phyloP scores from a whole-genome alignment of 768 basidiomycete genomes.

The Gloeostereum incarnatum region DNA sequence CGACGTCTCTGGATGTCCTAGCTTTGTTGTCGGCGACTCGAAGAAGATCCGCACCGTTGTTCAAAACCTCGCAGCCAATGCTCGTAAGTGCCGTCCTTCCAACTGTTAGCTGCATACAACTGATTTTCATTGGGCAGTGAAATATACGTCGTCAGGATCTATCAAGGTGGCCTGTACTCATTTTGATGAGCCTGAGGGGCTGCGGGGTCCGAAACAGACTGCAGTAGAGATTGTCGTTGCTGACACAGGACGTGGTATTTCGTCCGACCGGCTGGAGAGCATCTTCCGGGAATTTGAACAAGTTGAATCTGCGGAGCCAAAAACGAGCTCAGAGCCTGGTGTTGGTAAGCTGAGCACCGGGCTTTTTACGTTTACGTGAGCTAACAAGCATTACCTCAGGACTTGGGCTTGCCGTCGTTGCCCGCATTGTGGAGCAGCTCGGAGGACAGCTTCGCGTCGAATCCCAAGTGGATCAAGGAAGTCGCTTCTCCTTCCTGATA shows the following conservation, averaged over 20 bases:
- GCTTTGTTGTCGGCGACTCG: constrained; percentile 59
- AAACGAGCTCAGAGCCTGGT: constrained; percentile 25
- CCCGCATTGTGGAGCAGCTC: constrained; percentile 70
- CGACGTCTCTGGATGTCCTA: constrained; percentile 43
- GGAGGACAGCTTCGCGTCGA: constrained; percentile 75
- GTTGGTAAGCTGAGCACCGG: no score
- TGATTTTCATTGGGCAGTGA: constrained; percentile 32
- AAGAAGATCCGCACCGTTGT: constrained; percentile 71
- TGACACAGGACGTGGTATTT: constrained; percentile 70
- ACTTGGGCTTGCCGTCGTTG: constrained; percentile 76
- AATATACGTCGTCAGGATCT: constrained; percentile 55
- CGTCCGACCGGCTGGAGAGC: constrained; percentile 53
- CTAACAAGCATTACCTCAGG: no score
- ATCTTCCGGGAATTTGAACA: constrained; percentile 86
- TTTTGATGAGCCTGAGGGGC: constrained; percentile 41
- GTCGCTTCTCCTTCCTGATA: constrained; percentile 63
- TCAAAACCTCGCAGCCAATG: constrained; percentile 71
- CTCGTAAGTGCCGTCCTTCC: constrained; percentile 31
- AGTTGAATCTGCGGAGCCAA: constrained; percentile 45
- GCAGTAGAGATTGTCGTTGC: constrained; percentile 63
- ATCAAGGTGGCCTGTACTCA: constrained; percentile 51
- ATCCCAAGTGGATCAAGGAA: constrained; percentile 56
- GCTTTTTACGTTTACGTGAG: no score
- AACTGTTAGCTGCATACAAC: background rate
- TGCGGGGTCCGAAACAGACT: constrained; percentile 31